Evolutionary conservation across 1,139 yeast species (phyloP).

Genomic region (Scheffersomyces parashehatae): DNA sequence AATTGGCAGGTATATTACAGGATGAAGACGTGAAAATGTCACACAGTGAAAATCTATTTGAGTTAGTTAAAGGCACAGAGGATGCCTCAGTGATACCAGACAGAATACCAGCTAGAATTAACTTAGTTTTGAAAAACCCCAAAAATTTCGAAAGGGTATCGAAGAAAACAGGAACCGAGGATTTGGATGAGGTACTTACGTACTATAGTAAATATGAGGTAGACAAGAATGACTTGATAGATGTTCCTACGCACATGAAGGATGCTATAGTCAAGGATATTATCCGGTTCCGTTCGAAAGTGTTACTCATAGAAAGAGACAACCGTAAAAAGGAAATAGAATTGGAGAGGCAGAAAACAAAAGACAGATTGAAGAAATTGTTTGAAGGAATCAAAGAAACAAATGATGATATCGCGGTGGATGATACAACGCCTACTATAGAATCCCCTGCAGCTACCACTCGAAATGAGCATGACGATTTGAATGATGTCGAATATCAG

Average conservation of each 20-base stretch:
- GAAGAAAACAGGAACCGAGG: slow-evolving; percentile 31
- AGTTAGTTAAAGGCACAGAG: background rate
- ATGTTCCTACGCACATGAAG: slow-evolving; percentile 59
- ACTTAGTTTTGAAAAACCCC: slow-evolving; percentile 19
- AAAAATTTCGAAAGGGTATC: slow-evolving; percentile 19
- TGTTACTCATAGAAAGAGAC: slow-evolving; percentile 56
- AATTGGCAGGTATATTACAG: slow-evolving; percentile 2
- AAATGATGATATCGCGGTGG: slow-evolving; percentile 13
- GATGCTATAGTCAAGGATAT: slow-evolving; percentile 62
- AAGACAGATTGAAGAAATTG: slow-evolving; percentile 49
- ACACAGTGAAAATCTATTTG: slow-evolving; percentile 1
- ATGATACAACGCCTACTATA: slow-evolving; percentile 3
- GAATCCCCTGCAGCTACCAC: slow-evolving; percentile 5
- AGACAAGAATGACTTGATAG: slow-evolving; percentile 60
- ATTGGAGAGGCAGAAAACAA: slow-evolving; percentile 54
- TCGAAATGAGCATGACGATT: slow-evolving; percentile 26
- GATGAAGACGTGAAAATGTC: slow-evolving; percentile 6
- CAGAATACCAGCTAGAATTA: slow-evolving; percentile 4
- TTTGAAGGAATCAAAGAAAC: slow-evolving; percentile 47
- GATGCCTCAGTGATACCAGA: background rate
- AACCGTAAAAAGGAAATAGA: slow-evolving; percentile 53
- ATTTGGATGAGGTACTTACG: slow-evolving; percentile 35
- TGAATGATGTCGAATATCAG: slow-evolving; percentile 39
- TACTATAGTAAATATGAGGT: slow-evolving; percentile 51
- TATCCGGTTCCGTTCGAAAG: slow-evolving; percentile 61